These are phyloP conservation scores for Ruellia speciosa DNA, from an alignment of 305 asterid genomes.

Conservation along the genomic window DNA sequence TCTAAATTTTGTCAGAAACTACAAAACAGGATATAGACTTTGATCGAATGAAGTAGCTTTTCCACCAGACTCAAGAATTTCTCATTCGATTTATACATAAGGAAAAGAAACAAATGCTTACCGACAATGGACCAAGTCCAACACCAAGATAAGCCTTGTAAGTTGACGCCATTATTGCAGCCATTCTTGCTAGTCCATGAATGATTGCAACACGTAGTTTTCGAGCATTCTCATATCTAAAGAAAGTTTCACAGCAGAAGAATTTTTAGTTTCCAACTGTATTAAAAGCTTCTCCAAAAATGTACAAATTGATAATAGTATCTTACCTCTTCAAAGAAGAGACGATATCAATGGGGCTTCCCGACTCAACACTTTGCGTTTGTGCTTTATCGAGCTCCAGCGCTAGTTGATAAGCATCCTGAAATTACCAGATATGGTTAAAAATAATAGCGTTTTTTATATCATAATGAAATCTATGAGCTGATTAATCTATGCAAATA, in stretches of 20 bases:
- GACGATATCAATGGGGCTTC: constrained; percentile 46
- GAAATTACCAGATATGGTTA: constrained; percentile 15
- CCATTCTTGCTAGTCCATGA: constrained; percentile 96
- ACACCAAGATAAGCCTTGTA: constrained; percentile 89
- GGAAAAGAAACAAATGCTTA: constrained; percentile 23
- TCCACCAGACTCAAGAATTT: too few relatives aligned
- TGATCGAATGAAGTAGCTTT: constrained; percentile 13
- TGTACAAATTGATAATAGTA: not conserved
- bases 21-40: constrained; percentile 20
- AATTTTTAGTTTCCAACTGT: too few relatives aligned
- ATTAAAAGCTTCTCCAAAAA: too few relatives aligned
- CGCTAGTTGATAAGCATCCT: constrained; percentile 93
- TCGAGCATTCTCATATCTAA: constrained; percentile 77
- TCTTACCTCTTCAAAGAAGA: constrained; percentile 57
- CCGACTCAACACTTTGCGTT: constrained; percentile 37
- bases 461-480: not conserved
- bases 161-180: constrained; percentile 92
- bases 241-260: constrained; percentile 14
- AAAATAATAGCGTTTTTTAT: not conserved
- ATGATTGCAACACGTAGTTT: constrained; percentile 72
- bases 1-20: constrained; percentile 75
- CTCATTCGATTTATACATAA: not conserved
- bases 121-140: constrained; percentile 89
- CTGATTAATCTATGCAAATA: too few relatives aligned
- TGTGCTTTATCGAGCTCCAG: constrained; percentile 72